Percentiles rank a stretch among this genome's conserved stretches.
These are phyloP conservation scores for Shiraia sp. DNA, from an alignment of 2,329 filamentous ascomycete genomes.

Conservation along the genomic window DNA sequence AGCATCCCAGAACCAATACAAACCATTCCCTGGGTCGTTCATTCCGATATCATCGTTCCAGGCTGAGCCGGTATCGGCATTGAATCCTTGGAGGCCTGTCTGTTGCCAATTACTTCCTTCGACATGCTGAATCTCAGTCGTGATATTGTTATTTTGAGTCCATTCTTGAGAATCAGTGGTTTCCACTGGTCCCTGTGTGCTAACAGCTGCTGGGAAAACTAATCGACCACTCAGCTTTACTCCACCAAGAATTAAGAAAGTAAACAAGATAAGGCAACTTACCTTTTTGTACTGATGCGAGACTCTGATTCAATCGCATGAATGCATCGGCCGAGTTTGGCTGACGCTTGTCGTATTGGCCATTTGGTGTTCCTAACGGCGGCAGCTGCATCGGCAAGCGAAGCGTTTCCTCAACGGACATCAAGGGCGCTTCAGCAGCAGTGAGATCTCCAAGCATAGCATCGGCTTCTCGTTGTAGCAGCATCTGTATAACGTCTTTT, in stretches of 20 bases:
- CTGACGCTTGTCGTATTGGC: background rate
- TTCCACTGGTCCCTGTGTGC: background rate
- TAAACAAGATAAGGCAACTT: background rate
- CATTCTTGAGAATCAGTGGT: background rate
- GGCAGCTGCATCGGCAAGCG: constrained; percentile 14
- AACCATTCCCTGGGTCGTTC: constrained; percentile 10
- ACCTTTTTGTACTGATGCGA: constrained; percentile 18
- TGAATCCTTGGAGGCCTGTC: background rate
- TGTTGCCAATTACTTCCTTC: constrained; percentile 1
- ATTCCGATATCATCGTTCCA: constrained; percentile 6
- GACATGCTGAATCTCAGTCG: background rate
- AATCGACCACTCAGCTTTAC: background rate
- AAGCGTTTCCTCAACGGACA: constrained; percentile 17
- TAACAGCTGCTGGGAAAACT: constrained; percentile 1
- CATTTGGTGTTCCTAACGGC: background rate
- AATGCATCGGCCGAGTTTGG: constrained; percentile 4
- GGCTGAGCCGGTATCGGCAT: background rate
- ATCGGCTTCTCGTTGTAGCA: constrained; percentile 16
- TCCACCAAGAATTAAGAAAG: background rate
- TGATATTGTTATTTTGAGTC: background rate
- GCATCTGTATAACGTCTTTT: constrained; percentile 18
- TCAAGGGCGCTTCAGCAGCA: background rate
- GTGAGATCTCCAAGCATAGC: constrained; percentile 9
- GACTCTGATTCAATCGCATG: constrained; percentile 13
- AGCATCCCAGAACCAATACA: constrained; percentile 20